A percentile compares a stretch with the other conserved stretches of the same genome.
Evolutionary conservation across 2,329 filamentous ascomycete genomes (phyloP).

Genomic region (Clarireedia monteithiana): DNA sequence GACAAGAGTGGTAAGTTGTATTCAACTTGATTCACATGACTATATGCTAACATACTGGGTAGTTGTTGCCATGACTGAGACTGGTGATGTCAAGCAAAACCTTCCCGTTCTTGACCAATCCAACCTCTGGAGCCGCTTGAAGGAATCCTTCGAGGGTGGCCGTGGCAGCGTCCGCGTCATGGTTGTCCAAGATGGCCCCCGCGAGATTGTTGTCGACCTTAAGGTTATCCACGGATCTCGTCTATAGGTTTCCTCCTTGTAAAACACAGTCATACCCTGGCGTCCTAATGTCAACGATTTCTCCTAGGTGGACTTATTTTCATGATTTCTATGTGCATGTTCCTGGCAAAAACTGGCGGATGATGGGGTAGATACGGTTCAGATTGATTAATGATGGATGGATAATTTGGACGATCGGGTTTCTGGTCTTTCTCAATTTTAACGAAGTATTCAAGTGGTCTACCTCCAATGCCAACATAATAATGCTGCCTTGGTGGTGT

Average conservation of each 20-base stretch:
- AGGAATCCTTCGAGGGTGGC: constrained; percentile 79
- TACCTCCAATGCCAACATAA: background rate
- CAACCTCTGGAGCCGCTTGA: constrained; percentile 73
- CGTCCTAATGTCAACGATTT: constrained; percentile 2
- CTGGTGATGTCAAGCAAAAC: constrained; percentile 91
- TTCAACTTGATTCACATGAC: constrained; percentile 9
- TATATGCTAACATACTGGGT: constrained; percentile 11
- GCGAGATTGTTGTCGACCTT: constrained; percentile 96
- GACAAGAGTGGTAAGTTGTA: constrained; percentile 54
- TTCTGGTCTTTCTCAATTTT: constrained; percentile 9
- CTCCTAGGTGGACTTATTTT: constrained; percentile 1
- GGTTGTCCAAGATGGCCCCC: constrained; percentile 87
- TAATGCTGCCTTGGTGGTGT: constrained; percentile 5
- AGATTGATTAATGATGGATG: constrained; percentile 15
- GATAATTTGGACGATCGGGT: constrained; percentile 5
- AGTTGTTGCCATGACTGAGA: constrained; percentile 97
- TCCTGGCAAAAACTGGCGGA: constrained; percentile 7
- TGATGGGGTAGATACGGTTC: constrained; percentile 12
- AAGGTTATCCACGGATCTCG: constrained; percentile 87
- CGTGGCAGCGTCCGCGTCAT: constrained; percentile 91
- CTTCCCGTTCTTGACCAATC: constrained; percentile 94
- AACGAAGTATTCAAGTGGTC: constrained; percentile 8
- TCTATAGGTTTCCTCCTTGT: constrained; percentile 35
- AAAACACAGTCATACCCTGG: constrained; percentile 1
- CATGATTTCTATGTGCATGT: constrained; percentile 11